Evolutionary conservation across 164 flowering plant species (phyloP).

Genomic region (Piper longum): DNA sequence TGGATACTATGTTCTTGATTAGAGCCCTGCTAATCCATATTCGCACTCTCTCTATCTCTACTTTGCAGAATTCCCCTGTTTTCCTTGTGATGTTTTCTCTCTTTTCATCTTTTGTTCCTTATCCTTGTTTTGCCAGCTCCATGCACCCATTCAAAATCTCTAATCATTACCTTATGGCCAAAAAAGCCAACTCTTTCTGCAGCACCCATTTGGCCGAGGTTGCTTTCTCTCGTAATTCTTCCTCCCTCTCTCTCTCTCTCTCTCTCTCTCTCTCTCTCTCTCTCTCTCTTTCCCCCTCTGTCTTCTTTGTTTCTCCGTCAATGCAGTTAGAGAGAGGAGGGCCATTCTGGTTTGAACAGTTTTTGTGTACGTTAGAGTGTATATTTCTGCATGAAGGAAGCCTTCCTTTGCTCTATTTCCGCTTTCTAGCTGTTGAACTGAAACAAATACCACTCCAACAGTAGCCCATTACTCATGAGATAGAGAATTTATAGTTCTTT

Average conservation of each 20-base stretch:
- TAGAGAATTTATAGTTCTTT: neutral
- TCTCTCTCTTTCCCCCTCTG: conserved; percentile 6
- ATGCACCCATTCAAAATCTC: conserved; percentile 21
- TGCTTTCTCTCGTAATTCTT: neutral
- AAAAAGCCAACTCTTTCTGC: conserved; percentile 9
- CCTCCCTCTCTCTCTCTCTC: conserved; percentile 7
- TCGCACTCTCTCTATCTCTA: conserved; percentile 1
- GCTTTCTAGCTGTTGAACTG: conserved; percentile 25
- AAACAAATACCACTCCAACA: conserved; percentile 40
- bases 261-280: neutral
- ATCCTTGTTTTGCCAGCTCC: conserved; percentile 15
- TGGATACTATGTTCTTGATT: conserved; percentile 18
- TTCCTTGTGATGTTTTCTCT: conserved; percentile 7
- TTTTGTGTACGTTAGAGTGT: too few species aligned
- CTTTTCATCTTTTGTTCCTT: conserved; percentile 1
- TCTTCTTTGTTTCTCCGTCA: neutral
- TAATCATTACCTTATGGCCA: conserved; percentile 30
- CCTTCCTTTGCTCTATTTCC: conserved; percentile 7
- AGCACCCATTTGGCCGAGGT: conserved; percentile 12
- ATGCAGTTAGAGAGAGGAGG: conserved; percentile 6
- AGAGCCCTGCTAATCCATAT: conserved; percentile 14
- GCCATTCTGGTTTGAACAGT: too few species aligned
- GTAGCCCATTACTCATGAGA: conserved; percentile 30
- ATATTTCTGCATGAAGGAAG: conserved; percentile 3
- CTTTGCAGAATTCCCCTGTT: conserved; percentile 18